Evolutionary conservation across 176 grass and related monocot species (phyloP).

Genomic region (Elymus sibiricus): DNA sequence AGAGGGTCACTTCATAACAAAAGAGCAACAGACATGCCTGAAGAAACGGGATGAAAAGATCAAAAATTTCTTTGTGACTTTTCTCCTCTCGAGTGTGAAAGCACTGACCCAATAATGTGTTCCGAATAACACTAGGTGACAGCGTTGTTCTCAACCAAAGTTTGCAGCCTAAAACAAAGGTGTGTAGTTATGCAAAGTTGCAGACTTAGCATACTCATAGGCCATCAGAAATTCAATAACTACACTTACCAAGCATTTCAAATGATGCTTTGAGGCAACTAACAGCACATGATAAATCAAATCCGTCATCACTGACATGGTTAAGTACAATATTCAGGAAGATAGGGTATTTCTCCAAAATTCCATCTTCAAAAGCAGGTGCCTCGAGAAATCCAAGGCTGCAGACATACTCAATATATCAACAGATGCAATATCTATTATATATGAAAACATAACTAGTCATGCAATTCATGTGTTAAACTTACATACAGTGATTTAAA

Average conservation of each 20-base stretch:
- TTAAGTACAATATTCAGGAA: conserved; percentile 94
- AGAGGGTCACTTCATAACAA: conserved; percentile 12
- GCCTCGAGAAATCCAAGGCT: conserved; percentile 98
- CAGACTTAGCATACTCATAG: conserved; percentile 14
- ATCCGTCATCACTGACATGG: conserved; percentile 89
- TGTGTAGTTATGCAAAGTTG: conserved; percentile 10
- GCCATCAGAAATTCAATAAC: conserved; percentile 22
- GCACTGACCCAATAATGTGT: conserved; percentile 93
- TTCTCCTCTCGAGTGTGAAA: conserved; percentile 96
- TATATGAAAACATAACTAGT: conserved; percentile 4
- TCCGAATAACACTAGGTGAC: conserved; percentile 92
- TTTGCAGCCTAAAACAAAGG: conserved; percentile 71
- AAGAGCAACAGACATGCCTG: conserved; percentile 53
- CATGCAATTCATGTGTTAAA: conserved; percentile 40
- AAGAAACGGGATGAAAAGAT: conserved; percentile 98
- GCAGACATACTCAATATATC: conserved; percentile 33
- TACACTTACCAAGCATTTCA: conserved; percentile 87
- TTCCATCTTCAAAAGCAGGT: conserved; percentile 88
- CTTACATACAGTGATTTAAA: conserved; percentile 99
- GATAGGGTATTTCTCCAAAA: conserved; percentile 88
- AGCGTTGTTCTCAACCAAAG: conserved; percentile 96
- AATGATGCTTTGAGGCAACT: conserved; percentile 93
- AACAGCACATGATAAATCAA: conserved; percentile 92
- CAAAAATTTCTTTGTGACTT: conserved; percentile 97
- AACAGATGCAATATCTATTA: conserved; percentile 2